phyloP scores from a whole-genome alignment of 2,329 filamentous ascomycete species.

The Arthroderma sp. region DNA sequence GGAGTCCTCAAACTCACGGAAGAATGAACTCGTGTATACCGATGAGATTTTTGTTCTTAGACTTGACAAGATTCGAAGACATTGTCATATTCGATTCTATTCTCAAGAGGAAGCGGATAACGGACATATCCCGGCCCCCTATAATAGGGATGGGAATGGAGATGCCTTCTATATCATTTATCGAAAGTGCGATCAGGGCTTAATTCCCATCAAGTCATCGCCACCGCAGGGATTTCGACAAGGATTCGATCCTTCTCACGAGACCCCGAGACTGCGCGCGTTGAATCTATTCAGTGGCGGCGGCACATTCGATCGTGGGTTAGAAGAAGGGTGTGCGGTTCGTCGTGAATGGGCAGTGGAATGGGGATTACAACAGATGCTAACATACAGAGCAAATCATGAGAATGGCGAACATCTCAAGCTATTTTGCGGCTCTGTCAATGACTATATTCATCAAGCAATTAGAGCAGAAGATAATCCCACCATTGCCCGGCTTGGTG shows the following conservation, averaged over 20 bases:
- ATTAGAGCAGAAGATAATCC: slow-evolving; percentile 37
- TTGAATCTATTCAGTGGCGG: slow-evolving; percentile 67
- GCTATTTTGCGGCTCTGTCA: slow-evolving; percentile 58
- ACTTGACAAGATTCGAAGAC: slow-evolving; percentile 34
- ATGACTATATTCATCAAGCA: slow-evolving; percentile 48
- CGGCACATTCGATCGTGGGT: slow-evolving; percentile 61
- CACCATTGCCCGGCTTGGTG: slow-evolving; percentile 44
- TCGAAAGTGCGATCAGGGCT: slow-evolving; percentile 13
- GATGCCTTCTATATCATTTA: slow-evolving; percentile 53
- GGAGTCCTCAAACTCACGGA: slow-evolving; percentile 20
- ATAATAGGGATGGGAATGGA: slow-evolving; percentile 50
- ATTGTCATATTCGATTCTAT: slow-evolving; percentile 50
- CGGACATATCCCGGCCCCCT: slow-evolving; percentile 44
- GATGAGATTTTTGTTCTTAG: slow-evolving; percentile 30
- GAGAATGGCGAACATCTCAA: slow-evolving; percentile 25
- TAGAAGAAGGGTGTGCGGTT: slow-evolving; percentile 58
- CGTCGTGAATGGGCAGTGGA: slow-evolving; percentile 58
- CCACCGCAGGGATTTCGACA: slow-evolving; percentile 32
- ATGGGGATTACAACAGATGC: slow-evolving; percentile 47
- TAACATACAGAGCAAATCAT: slow-evolving; percentile 60
- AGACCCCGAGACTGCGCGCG: slow-evolving; percentile 37
- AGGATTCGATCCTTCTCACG: slow-evolving; percentile 39
- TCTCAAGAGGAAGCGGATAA: slow-evolving; percentile 18
- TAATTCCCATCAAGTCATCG: slow-evolving; percentile 9
- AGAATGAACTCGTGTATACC: slow-evolving; percentile 42